phyloP scores from a whole-genome alignment of 345 rosid species.

The Carallia brachiata region DNA sequence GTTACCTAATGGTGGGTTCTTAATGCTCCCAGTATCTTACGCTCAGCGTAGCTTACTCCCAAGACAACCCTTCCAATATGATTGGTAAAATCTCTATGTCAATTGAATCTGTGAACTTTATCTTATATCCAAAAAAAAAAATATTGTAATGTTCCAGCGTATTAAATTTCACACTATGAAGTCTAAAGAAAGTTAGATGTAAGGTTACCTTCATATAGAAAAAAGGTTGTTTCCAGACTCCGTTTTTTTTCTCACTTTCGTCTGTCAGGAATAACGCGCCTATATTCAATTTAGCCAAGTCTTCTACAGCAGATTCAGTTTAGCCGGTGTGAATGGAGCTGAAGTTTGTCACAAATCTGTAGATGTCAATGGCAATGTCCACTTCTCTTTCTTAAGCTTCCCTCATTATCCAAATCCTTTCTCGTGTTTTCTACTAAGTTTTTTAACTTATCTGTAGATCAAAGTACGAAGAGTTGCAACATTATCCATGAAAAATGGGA shows the following conservation, averaged over 20 bases:
- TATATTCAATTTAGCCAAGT: too few species aligned
- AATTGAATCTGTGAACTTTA: neutral
- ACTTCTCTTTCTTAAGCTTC: neutral
- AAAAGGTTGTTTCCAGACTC: too few species aligned
- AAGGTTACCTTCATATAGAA: too few species aligned
- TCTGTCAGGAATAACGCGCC: too few species aligned
- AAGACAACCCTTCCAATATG: neutral
- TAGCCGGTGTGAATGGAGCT: neutral
- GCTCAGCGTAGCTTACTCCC: neutral
- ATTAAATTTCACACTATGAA: too few species aligned
- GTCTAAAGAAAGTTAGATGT: too few species aligned
- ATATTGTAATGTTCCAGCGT: too few species aligned
- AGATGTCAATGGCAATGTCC: neutral
- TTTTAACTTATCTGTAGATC: neutral
- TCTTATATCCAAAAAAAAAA: too few species aligned
- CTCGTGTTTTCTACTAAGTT: neutral
- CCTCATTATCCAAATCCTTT: neutral
- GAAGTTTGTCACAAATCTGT: neutral
- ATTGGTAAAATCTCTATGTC: neutral
- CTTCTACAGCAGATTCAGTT: neutral
- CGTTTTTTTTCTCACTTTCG: too few species aligned
- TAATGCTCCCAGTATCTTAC: neutral
- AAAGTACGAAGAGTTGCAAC: neutral
- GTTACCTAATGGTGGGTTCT: neutral
- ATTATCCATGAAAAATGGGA: constrained; percentile 29